Base-by-base conservation (phyloP, 495 filamentous ascomycete species). In the Penicillium flavigenum region DNA sequence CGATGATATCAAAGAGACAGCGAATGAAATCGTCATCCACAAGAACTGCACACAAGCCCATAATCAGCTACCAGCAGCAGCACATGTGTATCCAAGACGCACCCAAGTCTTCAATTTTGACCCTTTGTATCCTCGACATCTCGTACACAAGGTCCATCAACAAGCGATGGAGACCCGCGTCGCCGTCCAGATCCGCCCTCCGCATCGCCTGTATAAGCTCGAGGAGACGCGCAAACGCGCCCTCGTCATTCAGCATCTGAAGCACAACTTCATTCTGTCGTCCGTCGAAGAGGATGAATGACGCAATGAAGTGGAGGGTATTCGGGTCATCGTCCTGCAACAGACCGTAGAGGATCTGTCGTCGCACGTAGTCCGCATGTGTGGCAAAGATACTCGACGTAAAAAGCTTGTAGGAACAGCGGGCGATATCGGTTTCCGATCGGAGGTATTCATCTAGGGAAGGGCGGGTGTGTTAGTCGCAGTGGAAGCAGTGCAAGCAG, bases 141-240 rank as follows among this genome's bases (percentile, higher is more conserved):
- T 98, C 94, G 72, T 96, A 98, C 61, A 98, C 79, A 57, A 98
- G 75, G 72, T 97, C 89, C 72, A 98, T 79, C 27, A 96, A 77
- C 32, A 91, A 74, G 29, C 88, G 82, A 77, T 96, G 92, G 56
- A 97, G 77, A 46, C 86, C 82, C 16, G 80, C 76, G 45, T 76
- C 76, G 67, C 89, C 87, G 29, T 85, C 78, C 55, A 80, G 76
- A 65, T 92, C 88, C 41, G 83, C 77, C 12, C 79, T 76, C 53
- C 78, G 81, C 47, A 81, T 78, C 16, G 73, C 75, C 65, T 86
- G 83, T 57, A 98, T 88, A 29, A 98, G 77, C 60, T 96, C 91
- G 29, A 98, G 69, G 47, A 98, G 73, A 24, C 92, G 82, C 47
- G 86, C 78, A 70, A 98, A 98, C 56, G 81, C 86, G 32, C 90